Percentiles rank a stretch among this genome's conserved stretches.
Conservation (phyloP, 495 filamentous ascomycete genomes). For the Talaromyces liani region DNA sequence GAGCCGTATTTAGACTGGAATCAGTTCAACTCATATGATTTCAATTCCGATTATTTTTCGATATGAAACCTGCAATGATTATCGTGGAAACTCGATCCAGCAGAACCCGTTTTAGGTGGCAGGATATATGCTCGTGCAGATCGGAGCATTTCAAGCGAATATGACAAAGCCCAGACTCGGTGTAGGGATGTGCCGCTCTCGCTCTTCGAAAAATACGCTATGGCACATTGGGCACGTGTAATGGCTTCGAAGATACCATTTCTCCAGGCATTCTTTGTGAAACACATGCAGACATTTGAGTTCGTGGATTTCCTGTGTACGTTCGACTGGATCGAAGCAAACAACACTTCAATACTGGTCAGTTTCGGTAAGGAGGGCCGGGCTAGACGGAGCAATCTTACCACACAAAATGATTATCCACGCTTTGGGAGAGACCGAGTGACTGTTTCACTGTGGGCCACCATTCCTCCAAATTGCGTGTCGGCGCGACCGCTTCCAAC, state of each 20-base stretch:
- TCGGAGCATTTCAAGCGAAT: slow-evolving; percentile 17
- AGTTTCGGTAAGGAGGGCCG: background rate
- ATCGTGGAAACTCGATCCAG: background rate
- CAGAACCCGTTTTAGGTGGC: too few species aligned
- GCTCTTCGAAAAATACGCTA: slow-evolving; percentile 29
- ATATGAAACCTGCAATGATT: background rate
- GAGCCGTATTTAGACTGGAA: slow-evolving; percentile 34
- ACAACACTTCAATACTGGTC: slow-evolving; percentile 22
- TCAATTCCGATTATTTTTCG: slow-evolving; percentile 24
- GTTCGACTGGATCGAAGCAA: slow-evolving; percentile 35
- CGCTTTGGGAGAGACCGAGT: slow-evolving; percentile 26
- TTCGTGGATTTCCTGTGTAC: slow-evolving; percentile 33
- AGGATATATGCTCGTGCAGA: background rate
- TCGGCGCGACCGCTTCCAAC: slow-evolving; percentile 33
- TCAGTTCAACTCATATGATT: slow-evolving; percentile 29
- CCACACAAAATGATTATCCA: slow-evolving; percentile 38
- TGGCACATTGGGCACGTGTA: slow-evolving; percentile 40
- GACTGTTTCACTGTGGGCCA: slow-evolving; percentile 30
- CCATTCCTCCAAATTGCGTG: slow-evolving; percentile 36
- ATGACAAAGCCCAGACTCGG: slow-evolving; percentile 35
- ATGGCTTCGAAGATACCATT: slow-evolving; percentile 38
- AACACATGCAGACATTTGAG: slow-evolving; percentile 40
- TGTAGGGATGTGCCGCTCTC: slow-evolving; percentile 19
- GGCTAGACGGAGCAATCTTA: slow-evolving; percentile 9
- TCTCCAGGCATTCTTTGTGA: slow-evolving; percentile 38